A percentile compares a stretch with the other conserved stretches of the same genome.
phyloP scores from a whole-genome alignment of 768 basidiomycete genomes.

The Podaxis sp. region DNA sequence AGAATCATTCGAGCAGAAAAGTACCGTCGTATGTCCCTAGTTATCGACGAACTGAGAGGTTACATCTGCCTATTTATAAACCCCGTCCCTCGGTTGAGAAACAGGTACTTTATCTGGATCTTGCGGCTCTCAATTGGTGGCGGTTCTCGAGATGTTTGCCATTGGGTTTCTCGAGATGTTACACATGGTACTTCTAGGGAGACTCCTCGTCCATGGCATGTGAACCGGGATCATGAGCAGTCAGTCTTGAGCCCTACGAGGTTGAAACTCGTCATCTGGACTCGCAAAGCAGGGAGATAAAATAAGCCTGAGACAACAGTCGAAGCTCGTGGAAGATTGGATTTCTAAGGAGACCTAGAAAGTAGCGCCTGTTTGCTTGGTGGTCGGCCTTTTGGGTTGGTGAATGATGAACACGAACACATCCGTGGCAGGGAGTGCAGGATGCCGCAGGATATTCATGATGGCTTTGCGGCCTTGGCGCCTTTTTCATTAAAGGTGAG shows the following conservation, averaged over 20 bases:
- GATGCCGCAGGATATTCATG: no score
- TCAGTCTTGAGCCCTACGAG: neutral
- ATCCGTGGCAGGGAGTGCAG: neutral
- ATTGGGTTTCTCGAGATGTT: neutral
- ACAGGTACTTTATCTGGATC: neutral
- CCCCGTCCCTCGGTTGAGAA: neutral
- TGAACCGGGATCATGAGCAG: neutral
- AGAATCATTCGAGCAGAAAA: neutral
- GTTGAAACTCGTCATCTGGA: neutral
- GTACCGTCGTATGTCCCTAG: neutral
- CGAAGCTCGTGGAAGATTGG: neutral
- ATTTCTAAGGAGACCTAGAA: neutral
- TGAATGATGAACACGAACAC: no score
- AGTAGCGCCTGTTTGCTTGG: neutral
- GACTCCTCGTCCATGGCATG: neutral
- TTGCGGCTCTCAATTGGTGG: neutral
- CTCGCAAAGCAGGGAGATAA: neutral
- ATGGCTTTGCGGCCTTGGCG: no score
- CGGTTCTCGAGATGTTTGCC: neutral
- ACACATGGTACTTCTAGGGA: neutral
- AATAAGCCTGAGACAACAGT: neutral
- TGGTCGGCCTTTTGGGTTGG: neutral
- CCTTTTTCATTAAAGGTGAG: no score
- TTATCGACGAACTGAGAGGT: neutral
- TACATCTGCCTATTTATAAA: neutral